Evolutionary conservation across 2,329 filamentous ascomycete genomes (phyloP).

Genomic region (Fusarium pseudocircinatum): DNA sequence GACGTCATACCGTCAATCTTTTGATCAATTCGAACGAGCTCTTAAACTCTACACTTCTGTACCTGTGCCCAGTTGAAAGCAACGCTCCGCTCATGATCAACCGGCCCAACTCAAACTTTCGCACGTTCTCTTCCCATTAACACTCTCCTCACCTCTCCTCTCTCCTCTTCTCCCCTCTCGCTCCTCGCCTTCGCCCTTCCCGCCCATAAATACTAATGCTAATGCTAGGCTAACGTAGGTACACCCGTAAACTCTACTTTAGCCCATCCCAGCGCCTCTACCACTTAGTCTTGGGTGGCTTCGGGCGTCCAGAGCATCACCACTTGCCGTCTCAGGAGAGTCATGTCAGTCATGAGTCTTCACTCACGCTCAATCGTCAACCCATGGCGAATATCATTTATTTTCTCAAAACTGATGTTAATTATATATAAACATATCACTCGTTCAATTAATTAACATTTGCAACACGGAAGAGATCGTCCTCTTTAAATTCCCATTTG

Average conservation of each 20-base stretch:
- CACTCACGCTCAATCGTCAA: background rate
- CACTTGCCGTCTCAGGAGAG: slow-evolving; percentile 1
- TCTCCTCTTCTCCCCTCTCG: background rate
- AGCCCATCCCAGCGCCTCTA: slow-evolving; percentile 25
- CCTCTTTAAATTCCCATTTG: slow-evolving; percentile 9
- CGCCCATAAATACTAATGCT: slow-evolving; percentile 12
- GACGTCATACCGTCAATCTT: slow-evolving; percentile 18
- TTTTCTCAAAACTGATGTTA: background rate
- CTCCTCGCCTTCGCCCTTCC: slow-evolving; percentile 9
- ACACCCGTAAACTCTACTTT: slow-evolving; percentile 36
- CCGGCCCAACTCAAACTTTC: slow-evolving; percentile 25
- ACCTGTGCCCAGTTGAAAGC: background rate
- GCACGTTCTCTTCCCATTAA: background rate
- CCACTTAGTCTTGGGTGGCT: slow-evolving; percentile 26
- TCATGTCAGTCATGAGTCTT: slow-evolving; percentile 1
- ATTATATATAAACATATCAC: background rate
- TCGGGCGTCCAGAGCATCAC: slow-evolving; percentile 31
- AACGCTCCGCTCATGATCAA: slow-evolving; percentile 20
- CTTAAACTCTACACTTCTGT: slow-evolving; percentile 5
- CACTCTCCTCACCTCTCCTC: background rate
- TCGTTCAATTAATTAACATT: slow-evolving; percentile 2
- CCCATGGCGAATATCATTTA: background rate
- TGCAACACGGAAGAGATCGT: slow-evolving; percentile 23
- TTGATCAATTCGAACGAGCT: background rate
- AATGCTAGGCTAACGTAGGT: slow-evolving; percentile 34